Conservation (phyloP, 345 rosid genomes). For the Eucalyptus cladocalyx region DNA sequence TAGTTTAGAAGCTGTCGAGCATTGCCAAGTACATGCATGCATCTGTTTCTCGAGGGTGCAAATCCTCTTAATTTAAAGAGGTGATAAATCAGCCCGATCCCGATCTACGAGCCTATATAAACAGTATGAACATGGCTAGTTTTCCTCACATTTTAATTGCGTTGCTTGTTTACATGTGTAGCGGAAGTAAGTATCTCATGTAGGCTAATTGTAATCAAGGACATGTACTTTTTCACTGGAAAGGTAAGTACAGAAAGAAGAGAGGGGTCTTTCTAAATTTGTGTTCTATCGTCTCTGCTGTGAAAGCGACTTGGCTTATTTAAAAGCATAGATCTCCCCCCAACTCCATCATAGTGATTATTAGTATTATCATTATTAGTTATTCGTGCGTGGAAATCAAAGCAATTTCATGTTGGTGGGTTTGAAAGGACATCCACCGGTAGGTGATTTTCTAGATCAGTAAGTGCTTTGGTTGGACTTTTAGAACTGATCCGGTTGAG, state of each 20-base stretch:
- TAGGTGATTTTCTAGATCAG: not conserved
- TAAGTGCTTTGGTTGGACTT: not conserved
- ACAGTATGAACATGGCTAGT: not conserved
- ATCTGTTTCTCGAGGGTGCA: not conserved
- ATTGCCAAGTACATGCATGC: not conserved
- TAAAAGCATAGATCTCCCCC: not conserved
- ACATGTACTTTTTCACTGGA: not conserved
- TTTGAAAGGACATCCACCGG: not conserved
- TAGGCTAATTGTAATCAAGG: not conserved
- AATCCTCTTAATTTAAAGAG: not conserved
- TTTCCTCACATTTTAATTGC: not conserved
- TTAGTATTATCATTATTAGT: not conserved
- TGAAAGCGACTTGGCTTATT: not conserved
- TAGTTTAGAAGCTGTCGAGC: not conserved
- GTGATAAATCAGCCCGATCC: not conserved
- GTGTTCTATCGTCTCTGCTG: not conserved
- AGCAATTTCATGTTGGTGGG: not conserved
- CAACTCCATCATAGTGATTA: not conserved
- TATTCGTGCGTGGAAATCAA: not conserved
- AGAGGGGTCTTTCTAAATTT: not conserved
- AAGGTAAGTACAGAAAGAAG: not conserved
- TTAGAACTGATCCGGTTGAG: not conserved
- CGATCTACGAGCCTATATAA: not conserved
- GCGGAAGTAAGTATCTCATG: not conserved
- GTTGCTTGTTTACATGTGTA: not conserved